A percentile compares a stretch with the other conserved stretches of the same genome.
Evolutionary conservation across 139 green algal species (phyloP).

Genomic region (Edaphochlamys debaryana): DNA sequence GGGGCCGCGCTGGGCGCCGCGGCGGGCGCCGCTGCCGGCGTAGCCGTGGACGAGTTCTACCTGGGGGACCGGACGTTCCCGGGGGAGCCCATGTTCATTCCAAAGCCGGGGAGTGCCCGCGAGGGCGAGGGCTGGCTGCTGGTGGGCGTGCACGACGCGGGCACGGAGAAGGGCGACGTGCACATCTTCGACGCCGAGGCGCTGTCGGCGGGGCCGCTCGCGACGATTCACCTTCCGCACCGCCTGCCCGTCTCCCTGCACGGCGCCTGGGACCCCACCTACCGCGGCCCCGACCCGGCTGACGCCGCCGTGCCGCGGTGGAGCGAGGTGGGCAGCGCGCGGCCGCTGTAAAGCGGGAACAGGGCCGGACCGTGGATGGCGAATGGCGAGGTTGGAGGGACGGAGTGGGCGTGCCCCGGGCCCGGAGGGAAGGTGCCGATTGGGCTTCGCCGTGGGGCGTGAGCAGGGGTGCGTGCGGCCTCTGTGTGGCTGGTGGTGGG

Average conservation of each 20-base stretch:
- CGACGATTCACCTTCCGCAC: slow-evolving; percentile 66
- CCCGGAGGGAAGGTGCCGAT: too few species aligned
- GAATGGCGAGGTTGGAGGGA: too few species aligned
- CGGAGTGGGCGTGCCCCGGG: too few species aligned
- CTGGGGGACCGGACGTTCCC: slow-evolving; percentile 61
- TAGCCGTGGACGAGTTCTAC: slow-evolving; percentile 43
- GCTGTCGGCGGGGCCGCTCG: slow-evolving; percentile 58
- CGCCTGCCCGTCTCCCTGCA: slow-evolving; percentile 67
- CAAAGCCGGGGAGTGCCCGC: slow-evolving; percentile 33
- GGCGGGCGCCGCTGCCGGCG: background rate
- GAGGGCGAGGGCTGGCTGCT: slow-evolving; percentile 85
- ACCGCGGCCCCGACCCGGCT: slow-evolving; percentile 6
- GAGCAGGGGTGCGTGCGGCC: too few species aligned
- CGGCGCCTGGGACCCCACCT: slow-evolving; percentile 54
- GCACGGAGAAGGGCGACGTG: slow-evolving; percentile 37
- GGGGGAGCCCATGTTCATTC: slow-evolving; percentile 81
- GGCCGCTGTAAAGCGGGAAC: background rate
- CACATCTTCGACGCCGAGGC: slow-evolving; percentile 65
- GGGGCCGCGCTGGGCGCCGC: background rate
- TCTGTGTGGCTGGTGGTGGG: too few species aligned
- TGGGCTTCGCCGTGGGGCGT: too few species aligned
- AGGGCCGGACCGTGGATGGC: too few species aligned
- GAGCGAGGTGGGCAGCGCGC: slow-evolving; percentile 6
- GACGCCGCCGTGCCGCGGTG: slow-evolving; percentile 5
- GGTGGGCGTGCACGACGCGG: slow-evolving; percentile 67